Evolutionary conservation across 163 green algal genomes (phyloP).

Genomic region (Botryococcus braunii): DNA sequence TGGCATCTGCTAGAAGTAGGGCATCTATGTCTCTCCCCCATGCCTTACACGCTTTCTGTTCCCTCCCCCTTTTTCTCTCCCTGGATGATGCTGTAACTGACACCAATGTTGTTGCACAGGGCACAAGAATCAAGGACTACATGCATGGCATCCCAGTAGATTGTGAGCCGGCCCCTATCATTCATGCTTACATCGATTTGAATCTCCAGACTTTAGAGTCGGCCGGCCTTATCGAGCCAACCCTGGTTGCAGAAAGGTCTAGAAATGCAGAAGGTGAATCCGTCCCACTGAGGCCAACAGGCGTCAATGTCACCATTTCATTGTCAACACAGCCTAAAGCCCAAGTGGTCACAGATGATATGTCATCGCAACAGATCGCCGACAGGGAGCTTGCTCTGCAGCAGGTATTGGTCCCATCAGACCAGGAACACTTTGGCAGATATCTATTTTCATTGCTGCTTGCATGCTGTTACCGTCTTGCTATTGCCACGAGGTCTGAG

Average conservation of each 20-base stretch:
- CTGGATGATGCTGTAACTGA: background rate
- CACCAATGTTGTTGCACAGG: conserved; percentile 33
- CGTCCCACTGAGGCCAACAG: too few relatives aligned
- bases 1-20: background rate
- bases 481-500: too few relatives aligned
- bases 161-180: conserved; percentile 57
- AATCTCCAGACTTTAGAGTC: conserved; percentile 75
- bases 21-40: background rate
- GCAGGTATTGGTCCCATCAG: too few relatives aligned
- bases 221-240: conserved; percentile 5
- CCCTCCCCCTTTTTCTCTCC: conserved; percentile 4
- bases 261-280: too few relatives aligned
- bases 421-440: too few relatives aligned
- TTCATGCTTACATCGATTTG: conserved; percentile 88
- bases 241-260: background rate
- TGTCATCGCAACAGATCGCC: too few relatives aligned
- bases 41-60: conserved; percentile 8
- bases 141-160: conserved; percentile 36
- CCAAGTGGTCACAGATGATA: too few relatives aligned
- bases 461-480: too few relatives aligned
- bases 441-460: too few relatives aligned
- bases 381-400: too few relatives aligned
- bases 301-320: too few relatives aligned
- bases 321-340: too few relatives aligned
- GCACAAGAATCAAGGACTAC: conserved; percentile 54